These are phyloP conservation scores for Conidiobolus incongruus DNA, from an alignment of 371 early-diverging fungal genomes.

Conservation along the genomic window DNA sequence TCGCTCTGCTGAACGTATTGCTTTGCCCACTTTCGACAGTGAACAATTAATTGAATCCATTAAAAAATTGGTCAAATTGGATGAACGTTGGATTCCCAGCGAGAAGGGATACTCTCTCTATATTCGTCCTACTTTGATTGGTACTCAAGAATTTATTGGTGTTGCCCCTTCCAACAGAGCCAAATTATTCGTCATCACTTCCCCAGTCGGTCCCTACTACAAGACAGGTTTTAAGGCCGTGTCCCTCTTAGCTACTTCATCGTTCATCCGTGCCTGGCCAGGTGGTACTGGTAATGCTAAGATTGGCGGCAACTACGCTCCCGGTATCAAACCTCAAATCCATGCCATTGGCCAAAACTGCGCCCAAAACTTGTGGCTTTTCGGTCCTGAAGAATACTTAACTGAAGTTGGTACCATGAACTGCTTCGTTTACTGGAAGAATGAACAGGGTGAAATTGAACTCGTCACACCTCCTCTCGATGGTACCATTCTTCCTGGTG, in stretches of 20 bases:
- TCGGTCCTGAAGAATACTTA: constrained; percentile 60
- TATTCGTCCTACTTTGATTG: constrained; percentile 88
- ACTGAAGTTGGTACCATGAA: constrained; percentile 97
- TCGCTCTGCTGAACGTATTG: constrained; percentile 43
- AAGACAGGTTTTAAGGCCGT: constrained; percentile 81
- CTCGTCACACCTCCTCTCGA: constrained; percentile 83
- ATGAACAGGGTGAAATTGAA: constrained; percentile 50
- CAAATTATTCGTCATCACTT: constrained; percentile 70
- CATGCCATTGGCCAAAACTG: constrained; percentile 65
- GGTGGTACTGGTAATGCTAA: constrained; percentile 89
- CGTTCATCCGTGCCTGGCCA: constrained; percentile 87
- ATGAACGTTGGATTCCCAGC: constrained; percentile 69
- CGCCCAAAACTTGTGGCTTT: constrained; percentile 90
- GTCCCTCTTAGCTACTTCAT: constrained; percentile 55
- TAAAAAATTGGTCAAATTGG: constrained; percentile 57
- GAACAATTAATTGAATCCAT: constrained; percentile 65
- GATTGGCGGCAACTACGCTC: constrained; percentile 70
- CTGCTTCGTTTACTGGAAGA: constrained; percentile 68
- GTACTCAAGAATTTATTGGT: constrained; percentile 64
- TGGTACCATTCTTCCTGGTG: constrained; percentile 91
- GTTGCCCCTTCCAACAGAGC: constrained; percentile 47
- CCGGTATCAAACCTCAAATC: constrained; percentile 68
- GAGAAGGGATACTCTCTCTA: constrained; percentile 88
- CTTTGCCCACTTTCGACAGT: constrained; percentile 66
- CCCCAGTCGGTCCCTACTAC: constrained; percentile 95